Evolutionary conservation across 371 early-diverging fungal species (phyloP).

Genomic region (Syncephalastrum monosporum): DNA sequence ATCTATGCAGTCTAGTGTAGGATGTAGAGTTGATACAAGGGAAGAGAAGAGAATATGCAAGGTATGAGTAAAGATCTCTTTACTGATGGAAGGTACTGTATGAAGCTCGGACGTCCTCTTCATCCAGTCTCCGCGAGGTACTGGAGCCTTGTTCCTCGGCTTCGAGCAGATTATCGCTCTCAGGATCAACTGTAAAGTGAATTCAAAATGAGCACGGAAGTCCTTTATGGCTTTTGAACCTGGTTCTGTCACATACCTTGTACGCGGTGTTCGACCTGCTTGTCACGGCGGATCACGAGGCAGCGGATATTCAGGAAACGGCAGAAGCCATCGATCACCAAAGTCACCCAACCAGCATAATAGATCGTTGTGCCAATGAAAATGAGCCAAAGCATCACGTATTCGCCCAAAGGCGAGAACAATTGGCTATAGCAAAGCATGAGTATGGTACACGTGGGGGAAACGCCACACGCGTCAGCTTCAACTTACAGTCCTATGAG

Average conservation of each 20-base stretch:
- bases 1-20: no score
- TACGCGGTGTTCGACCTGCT: conserved; percentile 11
- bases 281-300: conserved; percentile 58
- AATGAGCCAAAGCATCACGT: conserved; percentile 15
- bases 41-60: background rate
- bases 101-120: conserved; percentile 10
- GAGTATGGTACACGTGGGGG: background rate
- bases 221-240: no score
- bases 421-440: conserved; percentile 4
- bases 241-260: conserved; percentile 1
- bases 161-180: conserved; percentile 6
- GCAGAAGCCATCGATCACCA: conserved; percentile 88
- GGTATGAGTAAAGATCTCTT: background rate
- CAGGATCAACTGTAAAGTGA: background rate
- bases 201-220: background rate
- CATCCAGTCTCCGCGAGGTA: background rate
- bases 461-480: no score
- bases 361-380: conserved; percentile 7
- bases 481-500: conserved; percentile 40
- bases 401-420: conserved; percentile 12
- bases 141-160: conserved; percentile 10
- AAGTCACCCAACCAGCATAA: conserved; percentile 62
- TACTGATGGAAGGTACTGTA: conserved; percentile 17
- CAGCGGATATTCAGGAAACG: conserved; percentile 81
- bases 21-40: conserved; percentile 2